Percentiles rank a stretch among this genome's conserved stretches.
Conservation (phyloP, 352 stramenopile genomes). For the Phytophthora citrophthora region DNA sequence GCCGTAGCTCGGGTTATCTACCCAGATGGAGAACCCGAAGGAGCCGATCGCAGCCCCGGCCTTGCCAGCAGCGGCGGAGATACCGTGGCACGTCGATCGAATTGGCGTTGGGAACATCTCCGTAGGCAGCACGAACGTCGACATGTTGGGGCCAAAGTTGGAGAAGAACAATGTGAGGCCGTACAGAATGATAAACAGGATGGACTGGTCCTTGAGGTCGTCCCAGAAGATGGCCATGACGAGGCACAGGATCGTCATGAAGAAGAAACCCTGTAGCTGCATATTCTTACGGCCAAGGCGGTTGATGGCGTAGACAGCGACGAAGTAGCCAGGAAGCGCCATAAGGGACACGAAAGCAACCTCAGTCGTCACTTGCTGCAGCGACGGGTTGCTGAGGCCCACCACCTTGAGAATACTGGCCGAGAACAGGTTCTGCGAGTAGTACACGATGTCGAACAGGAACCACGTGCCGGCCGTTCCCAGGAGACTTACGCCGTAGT, state of each 20-base stretch:
- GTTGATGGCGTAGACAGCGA: conserved; percentile 78
- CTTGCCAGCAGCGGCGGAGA: conserved; percentile 90
- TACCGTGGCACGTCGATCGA: conserved; percentile 87
- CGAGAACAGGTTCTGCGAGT: conserved; percentile 82
- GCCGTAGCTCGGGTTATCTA: conserved; percentile 60
- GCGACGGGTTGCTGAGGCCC: conserved; percentile 52
- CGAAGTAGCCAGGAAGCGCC: conserved; percentile 83
- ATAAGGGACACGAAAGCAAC: conserved; percentile 66
- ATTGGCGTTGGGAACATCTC: conserved; percentile 90
- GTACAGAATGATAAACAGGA: conserved; percentile 82
- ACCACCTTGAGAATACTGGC: conserved; percentile 70
- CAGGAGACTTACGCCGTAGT: conserved; percentile 62
- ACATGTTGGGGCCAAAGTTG: conserved; percentile 89
- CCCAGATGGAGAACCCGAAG: conserved; percentile 73
- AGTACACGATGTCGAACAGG: conserved; percentile 88
- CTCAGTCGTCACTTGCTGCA: conserved; percentile 61
- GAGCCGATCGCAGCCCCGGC: conserved; percentile 75
- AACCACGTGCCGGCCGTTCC: conserved; percentile 85
- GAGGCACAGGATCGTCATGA: conserved; percentile 75
- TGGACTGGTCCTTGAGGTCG: conserved; percentile 46
- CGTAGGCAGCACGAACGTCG: conserved; percentile 90
- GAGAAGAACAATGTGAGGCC: conserved; percentile 80
- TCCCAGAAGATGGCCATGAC: conserved; percentile 72
- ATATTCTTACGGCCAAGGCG: conserved; percentile 72
- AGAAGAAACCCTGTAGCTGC: conserved; percentile 74